These are phyloP conservation scores for Polyporus tsugae DNA, from an alignment of 1,284 basidiomycete species.

Conservation along the genomic window DNA sequence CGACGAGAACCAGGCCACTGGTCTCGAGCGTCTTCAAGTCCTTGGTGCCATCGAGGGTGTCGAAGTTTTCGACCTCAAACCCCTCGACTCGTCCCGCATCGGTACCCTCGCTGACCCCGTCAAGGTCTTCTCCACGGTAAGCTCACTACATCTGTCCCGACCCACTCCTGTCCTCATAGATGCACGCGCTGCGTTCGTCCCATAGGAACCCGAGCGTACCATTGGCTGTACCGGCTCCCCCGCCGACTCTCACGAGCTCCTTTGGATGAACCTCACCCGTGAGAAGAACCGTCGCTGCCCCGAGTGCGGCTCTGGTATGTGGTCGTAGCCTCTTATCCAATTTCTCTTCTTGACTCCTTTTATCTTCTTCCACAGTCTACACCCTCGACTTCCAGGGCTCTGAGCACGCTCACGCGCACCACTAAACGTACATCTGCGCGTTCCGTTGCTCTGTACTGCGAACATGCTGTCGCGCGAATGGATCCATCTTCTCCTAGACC, in stretches of 20 bases:
- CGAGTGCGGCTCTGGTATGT: slow-evolving; percentile 89
- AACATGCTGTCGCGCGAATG: slow-evolving; percentile 26
- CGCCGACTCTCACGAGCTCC: slow-evolving; percentile 90
- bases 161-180: slow-evolving; percentile 8
- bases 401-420: slow-evolving; percentile 50
- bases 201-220: slow-evolving; percentile 80
- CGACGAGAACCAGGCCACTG: slow-evolving; percentile 92
- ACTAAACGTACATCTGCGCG: slow-evolving; percentile 29
- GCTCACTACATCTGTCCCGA: slow-evolving; percentile 46
- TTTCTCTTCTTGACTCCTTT: slow-evolving; percentile 16
- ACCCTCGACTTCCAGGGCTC: slow-evolving; percentile 65
- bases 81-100: slow-evolving; percentile 86
- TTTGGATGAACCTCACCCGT: slow-evolving; percentile 80
- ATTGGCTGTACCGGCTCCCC: slow-evolving; percentile 94
- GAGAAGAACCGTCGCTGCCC: slow-evolving; percentile 82
- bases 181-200: slow-evolving; percentile 23
- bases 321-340: slow-evolving; percentile 8
- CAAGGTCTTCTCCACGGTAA: slow-evolving; percentile 86
- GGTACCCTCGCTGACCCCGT: slow-evolving; percentile 92
- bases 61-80: slow-evolving; percentile 91
- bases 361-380: slow-evolving; percentile 52
- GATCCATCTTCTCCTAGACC: slow-evolving; percentile 25
- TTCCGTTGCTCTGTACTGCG: slow-evolving; percentile 26
- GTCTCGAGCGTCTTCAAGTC: slow-evolving; percentile 95
- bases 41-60: slow-evolving; percentile 90